phyloP scores from a whole-genome alignment of 345 rosid species.

The Eucalyptus marginata region DNA sequence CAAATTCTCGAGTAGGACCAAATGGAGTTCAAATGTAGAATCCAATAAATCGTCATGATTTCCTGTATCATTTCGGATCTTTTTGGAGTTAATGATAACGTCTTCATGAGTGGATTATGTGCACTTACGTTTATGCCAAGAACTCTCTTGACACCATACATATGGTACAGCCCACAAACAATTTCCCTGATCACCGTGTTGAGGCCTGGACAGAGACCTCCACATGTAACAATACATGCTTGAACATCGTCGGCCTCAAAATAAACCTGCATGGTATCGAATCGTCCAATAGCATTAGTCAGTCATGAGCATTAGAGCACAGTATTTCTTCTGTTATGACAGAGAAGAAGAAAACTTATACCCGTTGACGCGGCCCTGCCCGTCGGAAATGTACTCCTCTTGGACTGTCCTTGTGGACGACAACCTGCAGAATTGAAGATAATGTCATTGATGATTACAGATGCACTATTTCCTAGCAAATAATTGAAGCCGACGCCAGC shows the following conservation, averaged over 20 bases:
- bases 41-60: background rate
- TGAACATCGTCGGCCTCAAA: slow-evolving; percentile 70
- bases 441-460: background rate
- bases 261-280: slow-evolving; percentile 32
- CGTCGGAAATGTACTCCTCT: slow-evolving; percentile 88
- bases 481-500: too few relatives aligned
- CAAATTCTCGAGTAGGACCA: background rate
- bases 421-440: slow-evolving; percentile 26
- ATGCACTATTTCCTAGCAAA: background rate
- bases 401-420: slow-evolving; percentile 64
- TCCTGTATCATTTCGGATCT: background rate
- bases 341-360: background rate
- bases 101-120: background rate
- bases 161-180: slow-evolving; percentile 55
- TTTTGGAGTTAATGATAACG: background rate
- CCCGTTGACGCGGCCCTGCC: slow-evolving; percentile 95
- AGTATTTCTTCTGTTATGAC: background rate
- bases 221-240: slow-evolving; percentile 90
- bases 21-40: background rate
- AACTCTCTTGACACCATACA: slow-evolving; percentile 78
- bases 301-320: background rate
- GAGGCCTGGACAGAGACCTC: slow-evolving; percentile 92
- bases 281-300: background rate
- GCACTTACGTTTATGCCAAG: slow-evolving; percentile 75
- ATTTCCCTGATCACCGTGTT: slow-evolving; percentile 88